A percentile compares a stretch with the other conserved stretches of the same genome.
phyloP scores from a whole-genome alignment of 1,284 basidiomycete genomes.

The Boletellus sp. region DNA sequence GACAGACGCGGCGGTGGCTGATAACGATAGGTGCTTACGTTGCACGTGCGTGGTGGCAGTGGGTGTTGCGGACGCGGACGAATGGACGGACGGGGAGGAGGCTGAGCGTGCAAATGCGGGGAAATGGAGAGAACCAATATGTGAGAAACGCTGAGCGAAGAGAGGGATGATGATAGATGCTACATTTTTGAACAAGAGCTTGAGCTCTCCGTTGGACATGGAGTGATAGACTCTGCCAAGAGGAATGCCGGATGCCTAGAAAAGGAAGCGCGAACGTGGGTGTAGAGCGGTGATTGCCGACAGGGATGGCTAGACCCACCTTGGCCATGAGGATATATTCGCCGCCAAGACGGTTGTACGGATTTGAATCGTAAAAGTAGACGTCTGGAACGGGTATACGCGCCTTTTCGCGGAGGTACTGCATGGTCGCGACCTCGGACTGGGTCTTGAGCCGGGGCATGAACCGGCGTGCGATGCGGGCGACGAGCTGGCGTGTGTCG shows the following conservation, averaged over 20 bases:
- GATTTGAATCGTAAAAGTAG: constrained; percentile 74
- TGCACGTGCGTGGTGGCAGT: constrained; percentile 26
- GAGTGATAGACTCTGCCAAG: constrained; percentile 65
- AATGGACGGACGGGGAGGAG: constrained; percentile 8
- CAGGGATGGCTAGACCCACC: no score
- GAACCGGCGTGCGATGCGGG: constrained; percentile 74
- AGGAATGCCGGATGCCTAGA: constrained; percentile 65
- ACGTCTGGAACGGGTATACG: constrained; percentile 68
- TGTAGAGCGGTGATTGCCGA: no score
- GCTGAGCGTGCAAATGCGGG: constrained; percentile 42
- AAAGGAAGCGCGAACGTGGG: not conserved
- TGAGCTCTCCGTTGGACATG: constrained; percentile 57
- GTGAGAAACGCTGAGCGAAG: constrained; percentile 69
- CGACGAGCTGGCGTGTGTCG: constrained; percentile 59
- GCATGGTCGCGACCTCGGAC: constrained; percentile 78
- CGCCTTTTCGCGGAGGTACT: constrained; percentile 65
- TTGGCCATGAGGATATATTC: constrained; percentile 84
- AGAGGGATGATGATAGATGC: constrained; percentile 63
- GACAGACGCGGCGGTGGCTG: constrained; percentile 10
- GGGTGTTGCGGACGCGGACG: constrained; percentile 30
- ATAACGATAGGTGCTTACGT: constrained; percentile 20
- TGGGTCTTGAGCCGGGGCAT: constrained; percentile 81
- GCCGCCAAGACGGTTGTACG: constrained; percentile 75
- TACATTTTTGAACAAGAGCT: constrained; percentile 61
- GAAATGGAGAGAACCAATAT: constrained; percentile 69